Percentiles rank a stretch among this genome's conserved stretches.
phyloP scores from a whole-genome alignment of 805 yeast genomes.

The Starmera caribaea region DNA sequence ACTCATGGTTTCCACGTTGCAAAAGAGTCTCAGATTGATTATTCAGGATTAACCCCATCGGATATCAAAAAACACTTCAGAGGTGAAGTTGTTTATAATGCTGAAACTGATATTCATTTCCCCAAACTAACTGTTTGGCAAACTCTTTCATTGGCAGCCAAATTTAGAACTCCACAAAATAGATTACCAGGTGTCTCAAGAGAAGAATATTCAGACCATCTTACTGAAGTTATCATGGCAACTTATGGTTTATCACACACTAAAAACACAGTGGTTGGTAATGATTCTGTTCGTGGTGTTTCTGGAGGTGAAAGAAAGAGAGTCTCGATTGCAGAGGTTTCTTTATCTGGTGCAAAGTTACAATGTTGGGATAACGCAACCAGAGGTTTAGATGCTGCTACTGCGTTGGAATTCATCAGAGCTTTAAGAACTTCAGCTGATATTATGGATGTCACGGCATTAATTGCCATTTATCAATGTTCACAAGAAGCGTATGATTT shows the following conservation, averaged over 20 bases:
- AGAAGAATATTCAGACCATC: conserved; percentile 35
- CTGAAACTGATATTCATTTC: conserved; percentile 56
- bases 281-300: conserved; percentile 58
- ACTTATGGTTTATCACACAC: conserved; percentile 46
- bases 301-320: conserved; percentile 73
- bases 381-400: conserved; percentile 56
- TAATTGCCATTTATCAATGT: conserved; percentile 54
- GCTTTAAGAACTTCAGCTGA: conserved; percentile 44
- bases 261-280: conserved; percentile 55
- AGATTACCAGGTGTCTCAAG: conserved; percentile 42
- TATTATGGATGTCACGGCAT: conserved; percentile 39
- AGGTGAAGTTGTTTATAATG: conserved; percentile 57
- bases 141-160: conserved; percentile 46
- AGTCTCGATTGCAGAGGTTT: conserved; percentile 64
- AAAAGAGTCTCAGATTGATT: conserved; percentile 34
- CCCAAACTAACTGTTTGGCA: conserved; percentile 56
- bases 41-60: conserved; percentile 36
- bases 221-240: conserved; percentile 43
- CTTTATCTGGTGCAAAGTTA: conserved; percentile 35
- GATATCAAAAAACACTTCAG: conserved; percentile 39
- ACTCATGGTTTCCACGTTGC: conserved; percentile 47
- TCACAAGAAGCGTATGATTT: conserved; percentile 45
- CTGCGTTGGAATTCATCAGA: conserved; percentile 46
- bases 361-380: conserved; percentile 57
- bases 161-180: conserved; percentile 45